Conservation (phyloP, 805 yeast genomes). For the Kodamaea laetipori region DNA sequence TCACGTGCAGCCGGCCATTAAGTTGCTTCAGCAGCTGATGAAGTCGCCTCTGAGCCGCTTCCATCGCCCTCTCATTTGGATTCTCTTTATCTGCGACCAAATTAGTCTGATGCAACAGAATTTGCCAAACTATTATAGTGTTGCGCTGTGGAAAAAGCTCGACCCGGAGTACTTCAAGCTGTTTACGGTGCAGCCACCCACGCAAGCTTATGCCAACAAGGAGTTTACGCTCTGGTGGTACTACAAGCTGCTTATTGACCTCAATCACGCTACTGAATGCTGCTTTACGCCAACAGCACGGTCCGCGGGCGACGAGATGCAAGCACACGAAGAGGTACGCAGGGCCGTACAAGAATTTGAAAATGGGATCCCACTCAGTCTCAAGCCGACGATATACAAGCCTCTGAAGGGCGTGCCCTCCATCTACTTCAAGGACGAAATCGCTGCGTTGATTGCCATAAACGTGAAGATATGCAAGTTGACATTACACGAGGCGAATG, state of each 20-base stretch:
- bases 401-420: slow-evolving; percentile 33
- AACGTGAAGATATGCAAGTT: slow-evolving; percentile 34
- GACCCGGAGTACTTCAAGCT: slow-evolving; percentile 33
- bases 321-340: too few relatives aligned
- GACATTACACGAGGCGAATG: slow-evolving; percentile 28
- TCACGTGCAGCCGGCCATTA: slow-evolving; percentile 41
- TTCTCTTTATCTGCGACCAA: slow-evolving; percentile 37
- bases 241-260: slow-evolving; percentile 31
- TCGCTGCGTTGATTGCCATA: slow-evolving; percentile 34
- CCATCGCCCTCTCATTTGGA: slow-evolving; percentile 39
- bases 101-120: slow-evolving; percentile 35
- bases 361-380: slow-evolving; percentile 26
- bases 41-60: slow-evolving; percentile 14
- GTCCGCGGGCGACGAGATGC: slow-evolving; percentile 31
- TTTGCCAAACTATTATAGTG: slow-evolving; percentile 34
- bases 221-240: slow-evolving; percentile 38
- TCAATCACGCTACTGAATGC: slow-evolving; percentile 33
- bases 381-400: slow-evolving; percentile 36
- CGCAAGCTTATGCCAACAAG: slow-evolving; percentile 11
- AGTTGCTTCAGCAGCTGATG: slow-evolving; percentile 31
- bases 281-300: slow-evolving; percentile 22
- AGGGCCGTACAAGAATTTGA: slow-evolving; percentile 32
- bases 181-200: slow-evolving; percentile 2
- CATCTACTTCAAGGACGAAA: slow-evolving; percentile 38
- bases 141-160: slow-evolving; percentile 35